These are phyloP conservation scores for Rosa multiflora DNA, from an alignment of 306 rosid genomes.

Conservation along the genomic window DNA sequence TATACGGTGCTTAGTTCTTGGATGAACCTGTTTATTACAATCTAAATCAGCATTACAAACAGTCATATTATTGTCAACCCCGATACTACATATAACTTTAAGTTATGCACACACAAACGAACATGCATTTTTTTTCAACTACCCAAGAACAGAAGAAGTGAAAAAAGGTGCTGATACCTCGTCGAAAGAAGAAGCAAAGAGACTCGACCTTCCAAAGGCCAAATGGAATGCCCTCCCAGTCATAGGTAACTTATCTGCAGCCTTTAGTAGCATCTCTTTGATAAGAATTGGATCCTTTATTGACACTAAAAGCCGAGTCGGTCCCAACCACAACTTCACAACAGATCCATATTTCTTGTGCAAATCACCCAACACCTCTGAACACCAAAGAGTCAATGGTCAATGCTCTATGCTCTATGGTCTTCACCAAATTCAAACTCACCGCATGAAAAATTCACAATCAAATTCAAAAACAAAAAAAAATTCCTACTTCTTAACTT, in stretches of 20 bases:
- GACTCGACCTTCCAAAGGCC: conserved; percentile 73
- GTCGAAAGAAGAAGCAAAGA: conserved; percentile 71
- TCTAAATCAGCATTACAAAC: no score
- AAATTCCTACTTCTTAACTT: no score
- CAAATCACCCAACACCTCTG: conserved; percentile 60
- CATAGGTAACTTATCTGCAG: conserved; percentile 66
- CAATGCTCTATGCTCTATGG: neutral
- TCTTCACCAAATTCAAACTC: neutral
- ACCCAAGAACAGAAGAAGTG: neutral
- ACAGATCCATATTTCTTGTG: conserved; percentile 67
- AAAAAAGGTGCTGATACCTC: conserved; percentile 39
- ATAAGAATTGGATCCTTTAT: conserved; percentile 60
- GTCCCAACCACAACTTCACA: conserved; percentile 84
- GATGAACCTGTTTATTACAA: no score
- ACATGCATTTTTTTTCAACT: no score
- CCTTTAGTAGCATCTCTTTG: conserved; percentile 72
- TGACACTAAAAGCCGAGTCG: conserved; percentile 77
- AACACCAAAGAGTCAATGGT: neutral
- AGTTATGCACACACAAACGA: no score
- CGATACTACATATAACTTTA: no score
- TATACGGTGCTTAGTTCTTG: no score
- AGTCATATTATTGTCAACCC: no score
- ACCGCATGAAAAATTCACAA: neutral
- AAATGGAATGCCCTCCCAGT: conserved; percentile 59
- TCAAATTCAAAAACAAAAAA: neutral